Base-by-base conservation (phyloP, 2,329 filamentous ascomycete species). In the Hortaea sp. region DNA sequence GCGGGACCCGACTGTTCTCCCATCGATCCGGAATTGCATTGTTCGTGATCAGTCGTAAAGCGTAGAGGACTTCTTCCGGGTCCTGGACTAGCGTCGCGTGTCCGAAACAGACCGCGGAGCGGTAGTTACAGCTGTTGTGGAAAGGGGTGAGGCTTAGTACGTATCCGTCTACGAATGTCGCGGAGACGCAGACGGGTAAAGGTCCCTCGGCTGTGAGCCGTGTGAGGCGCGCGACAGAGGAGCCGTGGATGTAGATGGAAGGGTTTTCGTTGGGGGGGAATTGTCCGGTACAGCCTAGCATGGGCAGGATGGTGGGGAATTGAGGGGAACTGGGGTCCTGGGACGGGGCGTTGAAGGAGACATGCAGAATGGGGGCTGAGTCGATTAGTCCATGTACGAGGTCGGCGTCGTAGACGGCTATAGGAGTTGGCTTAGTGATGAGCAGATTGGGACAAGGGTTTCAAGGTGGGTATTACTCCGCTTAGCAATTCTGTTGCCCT, bases 271-370 rank as follows among this genome's bases (percentile, higher is more conserved):
- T 81, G 12, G 76, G 64, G 11, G 78, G 73, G 61, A 82, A 92
- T 27, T 81, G 85, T 9, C 80, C 85, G 75, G 92, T 84, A 57
- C 85, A 81, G 43, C 85, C 86, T 57, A 94, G 85, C 86, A 94
- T 90, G 50, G 88, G 88, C 1, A 94, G 74, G 45, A 83, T 81
- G 43, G 79, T 77, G 3, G 87, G 86, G 60, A 89, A 92, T 45
- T 56, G 50, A 1, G 84, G 81, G 0, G 44, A 47, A 9, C 20
- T 20, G 2, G 10, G 10, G 9, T 75, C 69, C 4, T 74, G 54
- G 2, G 55, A 67, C 4, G 71, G 70, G 1, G 76, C 71, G 43
- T 75, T 78, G 73, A 94, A 94, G 52, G 86, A 88, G 57, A 94
- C 81, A 67, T 94, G 82, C 11, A 92, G 73, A 42, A 94, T 76